A percentile compares a stretch with the other conserved stretches of the same genome.
Conservation (phyloP, 352 stramenopile genomes). For the Saprolegnia parasitica region DNA sequence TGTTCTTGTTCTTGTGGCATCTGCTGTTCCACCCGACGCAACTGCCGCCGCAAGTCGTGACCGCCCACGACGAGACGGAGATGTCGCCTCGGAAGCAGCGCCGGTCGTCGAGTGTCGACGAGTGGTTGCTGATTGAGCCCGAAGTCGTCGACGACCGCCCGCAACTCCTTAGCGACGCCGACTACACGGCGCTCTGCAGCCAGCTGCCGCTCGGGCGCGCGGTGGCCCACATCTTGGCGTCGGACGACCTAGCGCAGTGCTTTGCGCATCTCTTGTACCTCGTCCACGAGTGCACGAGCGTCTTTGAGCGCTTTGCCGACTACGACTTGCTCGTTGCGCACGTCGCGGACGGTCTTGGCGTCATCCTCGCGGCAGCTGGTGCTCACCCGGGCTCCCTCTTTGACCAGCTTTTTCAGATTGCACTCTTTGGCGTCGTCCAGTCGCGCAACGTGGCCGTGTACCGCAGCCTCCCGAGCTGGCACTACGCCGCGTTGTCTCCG, state of each 20-base stretch:
- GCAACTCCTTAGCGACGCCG: constrained; percentile 76
- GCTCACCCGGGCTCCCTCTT: constrained; percentile 34
- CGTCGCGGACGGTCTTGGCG: constrained; percentile 12
- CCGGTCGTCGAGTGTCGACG: constrained; percentile 26
- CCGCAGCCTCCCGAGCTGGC: constrained; percentile 9
- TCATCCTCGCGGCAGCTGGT: constrained; percentile 1
- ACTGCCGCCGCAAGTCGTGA: constrained; percentile 36
- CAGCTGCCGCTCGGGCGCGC: constrained; percentile 50
- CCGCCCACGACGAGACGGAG: not conserved
- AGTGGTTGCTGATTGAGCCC: constrained; percentile 74
- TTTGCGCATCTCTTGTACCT: constrained; percentile 24
- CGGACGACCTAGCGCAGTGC: not conserved
- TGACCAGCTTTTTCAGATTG: constrained; percentile 81
- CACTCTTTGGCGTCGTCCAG: constrained; percentile 47
- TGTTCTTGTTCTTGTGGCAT: constrained; percentile 83
- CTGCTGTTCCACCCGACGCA: constrained; percentile 83
- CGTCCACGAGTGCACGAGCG: constrained; percentile 28
- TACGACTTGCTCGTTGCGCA: constrained; percentile 23
- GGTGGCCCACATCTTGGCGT: not conserved
- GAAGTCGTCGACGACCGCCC: not conserved
- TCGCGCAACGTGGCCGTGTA: constrained; percentile 23
- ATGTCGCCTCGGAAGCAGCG: not conserved
- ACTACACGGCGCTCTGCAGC: constrained; percentile 79
- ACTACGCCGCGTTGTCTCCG: constrained; percentile 47
- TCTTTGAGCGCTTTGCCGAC: constrained; percentile 29